Percentiles rank a stretch among this genome's conserved stretches.
Conservation (phyloP, 1,284 basidiomycete genomes). For the Trametes pubescens region DNA sequence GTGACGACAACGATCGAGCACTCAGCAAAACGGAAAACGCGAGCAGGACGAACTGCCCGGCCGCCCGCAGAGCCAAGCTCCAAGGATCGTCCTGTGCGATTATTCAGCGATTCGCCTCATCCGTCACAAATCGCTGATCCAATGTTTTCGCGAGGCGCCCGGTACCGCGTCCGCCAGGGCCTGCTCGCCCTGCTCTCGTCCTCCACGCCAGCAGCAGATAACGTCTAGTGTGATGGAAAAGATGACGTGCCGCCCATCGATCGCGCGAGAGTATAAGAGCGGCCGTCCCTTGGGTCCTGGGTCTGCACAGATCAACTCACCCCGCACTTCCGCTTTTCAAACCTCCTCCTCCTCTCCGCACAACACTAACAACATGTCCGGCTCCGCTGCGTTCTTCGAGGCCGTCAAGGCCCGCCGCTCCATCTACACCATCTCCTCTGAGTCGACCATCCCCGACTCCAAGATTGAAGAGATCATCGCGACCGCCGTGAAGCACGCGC, state of each 20-base stretch:
- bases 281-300: neutral
- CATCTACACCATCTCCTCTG: slow-evolving; percentile 34
- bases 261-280: slow-evolving; percentile 13
- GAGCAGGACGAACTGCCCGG: too few species aligned
- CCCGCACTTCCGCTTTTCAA: slow-evolving; percentile 8
- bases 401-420: slow-evolving; percentile 37
- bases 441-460: slow-evolving; percentile 35
- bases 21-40: too few species aligned
- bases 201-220: too few species aligned
- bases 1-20: too few species aligned
- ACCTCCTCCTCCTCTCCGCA: neutral
- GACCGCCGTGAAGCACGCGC: slow-evolving; percentile 35
- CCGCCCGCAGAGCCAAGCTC: too few species aligned
- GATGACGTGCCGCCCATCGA: slow-evolving; percentile 26
- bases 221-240: neutral
- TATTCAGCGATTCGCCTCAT: slow-evolving; percentile 2
- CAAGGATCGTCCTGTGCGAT: slow-evolving; percentile 1
- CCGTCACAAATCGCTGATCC: neutral
- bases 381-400: slow-evolving; percentile 36
- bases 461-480: slow-evolving; percentile 38
- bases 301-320: slow-evolving; percentile 1
- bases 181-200: too few species aligned
- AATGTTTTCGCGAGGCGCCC: slow-evolving; percentile 1
- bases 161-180: neutral
- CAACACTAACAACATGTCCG: slow-evolving; percentile 31